Evolutionary conservation across 768 basidiomycete genomes (phyloP), one percentile per base, ranked within the genome.

Genomic region (Strobilomyces confusus): DNA sequence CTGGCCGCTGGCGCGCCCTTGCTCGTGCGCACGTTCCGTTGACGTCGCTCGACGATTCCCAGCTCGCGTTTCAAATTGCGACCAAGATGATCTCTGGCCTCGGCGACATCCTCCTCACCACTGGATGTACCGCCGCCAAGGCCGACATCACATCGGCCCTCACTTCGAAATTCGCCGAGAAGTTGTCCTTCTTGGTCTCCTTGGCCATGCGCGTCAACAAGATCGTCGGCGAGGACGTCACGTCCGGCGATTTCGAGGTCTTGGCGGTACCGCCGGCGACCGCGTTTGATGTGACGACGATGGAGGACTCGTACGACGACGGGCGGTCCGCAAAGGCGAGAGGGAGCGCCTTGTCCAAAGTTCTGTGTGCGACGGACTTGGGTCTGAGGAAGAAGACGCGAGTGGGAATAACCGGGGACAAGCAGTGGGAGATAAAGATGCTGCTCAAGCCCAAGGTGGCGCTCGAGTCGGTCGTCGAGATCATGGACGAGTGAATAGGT

Each of bases 171-270:
- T 84, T 83, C 57, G 67, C 69, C 1, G 74, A 72, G 0, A 73
- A 74, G 14, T 68, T 84, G 23, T 59, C 62, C 15, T 61, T 69
- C 13, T 69, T 84, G 33, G 73, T 78, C 33, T 71, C 73, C 20
- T 63, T 73, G 6, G 79, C 82, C 2, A 69, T 78, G 52, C 72
- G 72, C 9, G 66, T 85, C 52, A 82, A 82, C 51, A 68, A 68
- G 58, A 65, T 70, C 26, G 49, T 70, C 2, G 57, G 64, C 9
- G 65, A 67, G 37, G 69, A 70, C 13, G 59, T 63, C 17, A 72
- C 67, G 1, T 72, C 64, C 0, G 70, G 67, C 1, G 65, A 69
- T 51, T 61, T 70, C 5, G 69, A 71, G 45, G 65, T 70, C 15
- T 49, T 69, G 45, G 60, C 67, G 0, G 49, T 70, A 9, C 51